Evolutionary conservation across 306 rosid genomes (phyloP).

Genomic region (Quercus suber): DNA sequence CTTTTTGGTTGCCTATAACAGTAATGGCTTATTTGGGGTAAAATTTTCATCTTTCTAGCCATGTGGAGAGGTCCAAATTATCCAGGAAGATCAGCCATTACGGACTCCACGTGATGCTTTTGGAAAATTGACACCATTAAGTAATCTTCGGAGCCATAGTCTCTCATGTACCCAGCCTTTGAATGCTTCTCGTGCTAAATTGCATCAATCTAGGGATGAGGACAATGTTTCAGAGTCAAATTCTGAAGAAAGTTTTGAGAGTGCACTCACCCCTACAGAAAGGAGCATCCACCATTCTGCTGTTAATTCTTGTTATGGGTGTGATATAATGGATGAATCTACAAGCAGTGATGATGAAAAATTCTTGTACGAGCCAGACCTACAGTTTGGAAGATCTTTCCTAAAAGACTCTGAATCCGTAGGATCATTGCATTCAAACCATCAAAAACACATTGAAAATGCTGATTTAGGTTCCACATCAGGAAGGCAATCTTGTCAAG

Average conservation of each 20-base stretch:
- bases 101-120: constrained; percentile 75
- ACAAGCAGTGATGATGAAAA: constrained; percentile 49
- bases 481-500: constrained; percentile 37
- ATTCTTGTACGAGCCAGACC: constrained; percentile 37
- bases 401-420: constrained; percentile 40
- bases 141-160: constrained; percentile 19
- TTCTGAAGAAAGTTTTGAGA: constrained; percentile 77
- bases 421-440: constrained; percentile 36
- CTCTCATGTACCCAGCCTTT: constrained; percentile 16
- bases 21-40: constrained; percentile 22
- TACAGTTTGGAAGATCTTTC: constrained; percentile 33
- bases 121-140: constrained; percentile 46
- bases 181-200: constrained; percentile 31
- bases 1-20: constrained; percentile 12
- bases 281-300: constrained; percentile 53
- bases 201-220: constrained; percentile 35
- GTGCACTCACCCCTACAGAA: constrained; percentile 56
- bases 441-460: constrained; percentile 36
- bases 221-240: constrained; percentile 51
- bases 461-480: constrained; percentile 43
- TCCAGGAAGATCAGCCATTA: constrained; percentile 76
- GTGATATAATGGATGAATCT: constrained; percentile 49
- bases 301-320: constrained; percentile 39
- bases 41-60: constrained; percentile 50
- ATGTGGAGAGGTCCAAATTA: constrained; percentile 86